These are phyloP conservation scores for Podaxis sp. DNA, from an alignment of 768 basidiomycete species.

Conservation along the genomic window DNA sequence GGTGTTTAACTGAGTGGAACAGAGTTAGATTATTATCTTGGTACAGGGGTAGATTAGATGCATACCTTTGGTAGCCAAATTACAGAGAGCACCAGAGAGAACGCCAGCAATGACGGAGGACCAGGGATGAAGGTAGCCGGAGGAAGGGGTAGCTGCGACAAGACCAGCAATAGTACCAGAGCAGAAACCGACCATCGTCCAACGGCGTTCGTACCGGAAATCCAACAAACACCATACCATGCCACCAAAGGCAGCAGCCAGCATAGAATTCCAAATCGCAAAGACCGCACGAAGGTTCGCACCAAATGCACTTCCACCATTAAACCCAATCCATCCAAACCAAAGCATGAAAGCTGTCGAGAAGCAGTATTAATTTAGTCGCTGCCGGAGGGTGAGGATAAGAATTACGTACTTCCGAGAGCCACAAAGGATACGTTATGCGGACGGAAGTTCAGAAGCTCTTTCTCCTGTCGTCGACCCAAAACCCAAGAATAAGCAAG, in stretches of 20 bases:
- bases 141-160: slow-evolving; percentile 85
- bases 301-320: slow-evolving; percentile 84
- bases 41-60: neutral
- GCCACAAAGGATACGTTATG: slow-evolving; percentile 84
- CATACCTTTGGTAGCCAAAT: slow-evolving; percentile 81
- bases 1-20: slow-evolving; percentile 51
- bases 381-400: neutral
- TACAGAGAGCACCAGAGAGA: slow-evolving; percentile 67
- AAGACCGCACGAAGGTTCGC: slow-evolving; percentile 84
- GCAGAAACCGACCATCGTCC: slow-evolving; percentile 90
- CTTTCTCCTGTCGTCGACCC: slow-evolving; percentile 71
- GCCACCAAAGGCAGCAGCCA: slow-evolving; percentile 77
- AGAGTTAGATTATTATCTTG: neutral
- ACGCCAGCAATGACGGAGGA: slow-evolving; percentile 73
- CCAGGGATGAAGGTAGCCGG: slow-evolving; percentile 78
- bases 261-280: slow-evolving; percentile 87
- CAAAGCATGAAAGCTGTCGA: slow-evolving; percentile 65
- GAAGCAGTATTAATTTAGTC: neutral
- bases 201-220: slow-evolving; percentile 75
- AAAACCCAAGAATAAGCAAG: slow-evolving; percentile 86
- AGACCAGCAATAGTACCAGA: slow-evolving; percentile 88
- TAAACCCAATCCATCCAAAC: slow-evolving; percentile 91
- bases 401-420: slow-evolving; percentile 53
- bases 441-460: slow-evolving; percentile 76
- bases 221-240: slow-evolving; percentile 82